A percentile compares a stretch with the other conserved stretches of the same genome.
These are phyloP conservation scores for Gardenia jasminoides DNA, from an alignment of 257 asterid genomes.

Conservation along the genomic window DNA sequence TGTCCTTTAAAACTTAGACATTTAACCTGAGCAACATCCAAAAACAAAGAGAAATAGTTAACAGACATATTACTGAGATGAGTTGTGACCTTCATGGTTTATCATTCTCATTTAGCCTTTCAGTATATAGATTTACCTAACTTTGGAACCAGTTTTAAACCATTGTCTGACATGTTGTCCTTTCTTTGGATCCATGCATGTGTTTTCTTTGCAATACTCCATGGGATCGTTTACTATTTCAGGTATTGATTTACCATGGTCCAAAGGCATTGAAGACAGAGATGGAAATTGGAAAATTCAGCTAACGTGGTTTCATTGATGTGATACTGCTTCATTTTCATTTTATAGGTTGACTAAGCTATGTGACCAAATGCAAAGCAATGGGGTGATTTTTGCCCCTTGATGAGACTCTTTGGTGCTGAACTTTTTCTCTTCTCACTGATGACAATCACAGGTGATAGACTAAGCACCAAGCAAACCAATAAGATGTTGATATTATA, in stretches of 20 bases:
- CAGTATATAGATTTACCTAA: neutral
- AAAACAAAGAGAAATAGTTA: neutral
- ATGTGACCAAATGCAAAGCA: neutral
- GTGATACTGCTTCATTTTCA: neutral
- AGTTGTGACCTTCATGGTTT: neutral
- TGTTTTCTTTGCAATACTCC: neutral
- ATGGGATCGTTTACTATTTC: neutral
- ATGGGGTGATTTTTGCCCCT: neutral
- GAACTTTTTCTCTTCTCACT: neutral
- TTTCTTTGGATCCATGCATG: neutral
- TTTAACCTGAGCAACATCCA: neutral
- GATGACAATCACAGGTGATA: neutral
- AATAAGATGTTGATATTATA: neutral
- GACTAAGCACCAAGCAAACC: neutral
- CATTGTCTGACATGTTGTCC: neutral
- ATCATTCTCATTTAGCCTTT: neutral
- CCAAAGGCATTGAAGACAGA: constrained; percentile 84
- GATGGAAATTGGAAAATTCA: constrained; percentile 69
- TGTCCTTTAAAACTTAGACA: neutral
- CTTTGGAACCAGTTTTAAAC: neutral
- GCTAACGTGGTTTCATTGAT: constrained; percentile 21
- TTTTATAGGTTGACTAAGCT: neutral
- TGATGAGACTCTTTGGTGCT: neutral
- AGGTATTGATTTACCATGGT: constrained; percentile 79
- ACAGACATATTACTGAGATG: neutral